Conservation (phyloP, 2,329 filamentous ascomycete genomes). For the Onygenales sp. region DNA sequence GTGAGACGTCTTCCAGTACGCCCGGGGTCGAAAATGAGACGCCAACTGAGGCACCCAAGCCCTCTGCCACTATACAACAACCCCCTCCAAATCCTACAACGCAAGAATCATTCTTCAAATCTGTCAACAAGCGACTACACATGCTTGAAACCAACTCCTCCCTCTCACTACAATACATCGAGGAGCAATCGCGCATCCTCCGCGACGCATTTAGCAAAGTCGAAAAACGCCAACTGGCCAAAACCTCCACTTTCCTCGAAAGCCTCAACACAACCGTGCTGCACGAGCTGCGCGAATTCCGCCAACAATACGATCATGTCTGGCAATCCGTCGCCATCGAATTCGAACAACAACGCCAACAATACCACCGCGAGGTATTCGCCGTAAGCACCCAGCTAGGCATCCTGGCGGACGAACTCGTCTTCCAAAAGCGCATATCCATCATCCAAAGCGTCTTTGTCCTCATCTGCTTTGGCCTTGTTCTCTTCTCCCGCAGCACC, state of each 20-base stretch:
- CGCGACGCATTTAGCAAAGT: slow-evolving; percentile 79
- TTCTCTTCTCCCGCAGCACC: slow-evolving; percentile 59
- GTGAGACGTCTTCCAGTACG: slow-evolving; percentile 1
- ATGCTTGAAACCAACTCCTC: slow-evolving; percentile 89
- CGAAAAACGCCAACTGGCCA: slow-evolving; percentile 77
- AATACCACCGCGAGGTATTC: slow-evolving; percentile 71
- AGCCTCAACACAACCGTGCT: slow-evolving; percentile 82
- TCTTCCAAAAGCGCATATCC: slow-evolving; percentile 77
- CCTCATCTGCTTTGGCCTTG: slow-evolving; percentile 74
- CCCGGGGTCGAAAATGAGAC: slow-evolving; percentile 4
- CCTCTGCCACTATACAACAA: slow-evolving; percentile 39
- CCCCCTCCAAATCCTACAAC: slow-evolving; percentile 64
- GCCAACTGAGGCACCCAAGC: slow-evolving; percentile 2
- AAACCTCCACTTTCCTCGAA: slow-evolving; percentile 71
- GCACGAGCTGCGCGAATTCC: slow-evolving; percentile 65
- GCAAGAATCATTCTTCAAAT: slow-evolving; percentile 97
- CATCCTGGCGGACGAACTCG: slow-evolving; percentile 84
- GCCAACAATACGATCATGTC: slow-evolving; percentile 85
- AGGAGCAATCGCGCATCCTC: slow-evolving; percentile 85
- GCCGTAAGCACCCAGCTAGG: slow-evolving; percentile 73
- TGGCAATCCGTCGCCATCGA: slow-evolving; percentile 95
- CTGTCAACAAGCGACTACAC: slow-evolving; percentile 83
- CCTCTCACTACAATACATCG: slow-evolving; percentile 87
- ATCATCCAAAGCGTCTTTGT: slow-evolving; percentile 85
- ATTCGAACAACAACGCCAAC: slow-evolving; percentile 77